Base-by-base conservation (phyloP, 2,329 filamentous ascomycete genomes). In the Stromatinia cepivora region DNA sequence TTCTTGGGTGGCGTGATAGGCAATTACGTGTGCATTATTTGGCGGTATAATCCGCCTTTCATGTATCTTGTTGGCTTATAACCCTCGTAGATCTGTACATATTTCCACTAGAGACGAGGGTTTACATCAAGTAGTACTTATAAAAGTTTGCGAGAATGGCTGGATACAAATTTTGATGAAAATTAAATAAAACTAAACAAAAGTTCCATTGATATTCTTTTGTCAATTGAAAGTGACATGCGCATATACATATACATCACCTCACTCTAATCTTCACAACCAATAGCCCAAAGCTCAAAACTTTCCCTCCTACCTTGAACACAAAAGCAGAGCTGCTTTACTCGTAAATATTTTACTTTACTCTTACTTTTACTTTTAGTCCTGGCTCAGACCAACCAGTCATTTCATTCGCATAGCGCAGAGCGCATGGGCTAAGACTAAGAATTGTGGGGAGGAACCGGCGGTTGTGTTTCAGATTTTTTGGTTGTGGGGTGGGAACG, bases 291-390 rank as follows among this genome's bases (percentile, higher is more conserved):
- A 17, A 15, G 15, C 39, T 15, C 39, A 22, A n/a, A 8, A 5
- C 31, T 3, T 13, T 8, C 20, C 20, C 13, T 56, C 20, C n/a
- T 36, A 31, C 34, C 22, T 17, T 57, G 22, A 25, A 9, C 11
- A 34, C 17, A 39, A 58, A 57, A 58, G 54, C 54, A 58, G 54
- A 58, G 54, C 54, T 58, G 54, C 54, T 58, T 58, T 58, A 58
- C 4, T 0, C 3, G 4, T 39, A 39, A 8, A 9, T 36, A 58
- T 6, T 15, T 36, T n/a, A 1, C 2, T 36, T 8, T 4, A 34
- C 6, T 15, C 17, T 17, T 17, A 7, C 39, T 42, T 9, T 31
- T 3, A 31, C 4, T 31, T 31, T 31, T 31, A 31, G 0, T 42
- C 6, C 39, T 42, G 17, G 1, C 39, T 42, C 46, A n/a, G 3